Conservation (phyloP, 371 early-diverging fungal species). For the Mucor mucedo region DNA sequence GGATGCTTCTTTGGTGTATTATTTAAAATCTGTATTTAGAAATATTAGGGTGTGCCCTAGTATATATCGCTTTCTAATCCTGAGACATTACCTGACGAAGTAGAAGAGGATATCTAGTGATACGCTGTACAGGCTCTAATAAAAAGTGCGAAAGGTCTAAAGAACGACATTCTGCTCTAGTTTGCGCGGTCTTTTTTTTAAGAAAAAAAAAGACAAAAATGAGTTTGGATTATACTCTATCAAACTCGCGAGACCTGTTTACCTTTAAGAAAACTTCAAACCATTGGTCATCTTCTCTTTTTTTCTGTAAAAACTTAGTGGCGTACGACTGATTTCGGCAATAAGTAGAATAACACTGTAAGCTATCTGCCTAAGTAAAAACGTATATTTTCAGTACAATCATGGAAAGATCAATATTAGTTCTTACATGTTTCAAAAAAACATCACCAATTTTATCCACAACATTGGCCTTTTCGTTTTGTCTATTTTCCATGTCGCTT, state of each 20-base stretch:
- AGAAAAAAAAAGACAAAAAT: background rate
- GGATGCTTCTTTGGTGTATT: conserved; percentile 82
- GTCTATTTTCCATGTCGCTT: conserved; percentile 70
- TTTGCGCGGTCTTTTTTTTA: conserved; percentile 58
- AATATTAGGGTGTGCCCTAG: background rate
- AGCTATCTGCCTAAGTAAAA: conserved; percentile 46
- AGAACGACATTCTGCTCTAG: conserved; percentile 76
- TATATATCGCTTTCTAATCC: background rate
- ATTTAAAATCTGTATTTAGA: conserved; percentile 65
- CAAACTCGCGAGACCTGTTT: background rate
- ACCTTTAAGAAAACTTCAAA: conserved; percentile 72
- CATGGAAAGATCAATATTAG: background rate
- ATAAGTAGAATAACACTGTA: conserved; percentile 68
- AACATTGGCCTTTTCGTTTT: conserved; percentile 56
- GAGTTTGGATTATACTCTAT: background rate
- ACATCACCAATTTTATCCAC: conserved; percentile 65
- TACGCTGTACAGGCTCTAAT: conserved; percentile 91
- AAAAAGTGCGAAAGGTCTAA: conserved; percentile 87
- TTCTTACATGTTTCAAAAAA: conserved; percentile 61
- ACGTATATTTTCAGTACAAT: background rate
- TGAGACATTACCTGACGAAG: conserved; percentile 69
- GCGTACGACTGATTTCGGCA: conserved; percentile 73
- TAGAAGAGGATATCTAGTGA: conserved; percentile 91
- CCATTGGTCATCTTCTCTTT: conserved; percentile 55
- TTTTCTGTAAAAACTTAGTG: conserved; percentile 67